Conservation (phyloP, 148 eudicot genomes). For the Mesembryanthemum crystallinum region DNA sequence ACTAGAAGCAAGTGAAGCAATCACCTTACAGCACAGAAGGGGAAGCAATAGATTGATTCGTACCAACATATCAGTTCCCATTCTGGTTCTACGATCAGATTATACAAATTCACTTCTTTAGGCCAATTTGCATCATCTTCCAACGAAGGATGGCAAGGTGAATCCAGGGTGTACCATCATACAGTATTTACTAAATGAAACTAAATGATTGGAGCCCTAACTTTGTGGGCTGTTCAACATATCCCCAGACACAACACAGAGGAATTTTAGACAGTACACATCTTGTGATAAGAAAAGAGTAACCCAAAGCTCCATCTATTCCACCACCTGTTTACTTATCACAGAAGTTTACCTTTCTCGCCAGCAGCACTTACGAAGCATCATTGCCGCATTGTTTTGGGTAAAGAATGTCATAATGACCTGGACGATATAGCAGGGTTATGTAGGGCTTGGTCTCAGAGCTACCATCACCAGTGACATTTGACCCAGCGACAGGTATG, state of each 20-base stretch:
- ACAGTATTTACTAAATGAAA: slow-evolving; percentile 8
- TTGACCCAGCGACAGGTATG: slow-evolving; percentile 43
- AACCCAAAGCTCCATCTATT: neutral
- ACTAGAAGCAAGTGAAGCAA: slow-evolving; percentile 2
- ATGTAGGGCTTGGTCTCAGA: slow-evolving; percentile 57
- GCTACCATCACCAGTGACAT: slow-evolving; percentile 18
- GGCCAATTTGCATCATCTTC: slow-evolving; percentile 14
- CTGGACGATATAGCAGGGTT: slow-evolving; percentile 86
- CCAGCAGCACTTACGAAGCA: slow-evolving; percentile 9
- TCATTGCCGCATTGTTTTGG: slow-evolving; percentile 37
- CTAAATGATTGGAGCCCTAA: slow-evolving; percentile 14
- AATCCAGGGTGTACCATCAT: no score
- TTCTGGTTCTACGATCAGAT: slow-evolving; percentile 4
- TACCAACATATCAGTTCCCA: slow-evolving; percentile 14
- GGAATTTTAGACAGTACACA: slow-evolving; percentile 3
- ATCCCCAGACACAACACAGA: slow-evolving; percentile 7
- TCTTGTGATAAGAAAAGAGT: neutral
- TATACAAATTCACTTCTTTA: slow-evolving; percentile 1
- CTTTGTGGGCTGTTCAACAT: slow-evolving; percentile 17
- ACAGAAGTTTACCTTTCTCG: neutral
- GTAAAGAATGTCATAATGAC: slow-evolving; percentile 92
- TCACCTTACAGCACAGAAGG: slow-evolving; percentile 1
- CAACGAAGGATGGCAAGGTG: slow-evolving; percentile 1
- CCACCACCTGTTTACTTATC: slow-evolving; percentile 12
- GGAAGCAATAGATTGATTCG: slow-evolving; percentile 2